Percentiles rank a stretch among this genome's conserved stretches.
These are phyloP conservation scores for Paracamarosporium sp. DNA, from an alignment of 2,329 filamentous ascomycete species.

Conservation along the genomic window DNA sequence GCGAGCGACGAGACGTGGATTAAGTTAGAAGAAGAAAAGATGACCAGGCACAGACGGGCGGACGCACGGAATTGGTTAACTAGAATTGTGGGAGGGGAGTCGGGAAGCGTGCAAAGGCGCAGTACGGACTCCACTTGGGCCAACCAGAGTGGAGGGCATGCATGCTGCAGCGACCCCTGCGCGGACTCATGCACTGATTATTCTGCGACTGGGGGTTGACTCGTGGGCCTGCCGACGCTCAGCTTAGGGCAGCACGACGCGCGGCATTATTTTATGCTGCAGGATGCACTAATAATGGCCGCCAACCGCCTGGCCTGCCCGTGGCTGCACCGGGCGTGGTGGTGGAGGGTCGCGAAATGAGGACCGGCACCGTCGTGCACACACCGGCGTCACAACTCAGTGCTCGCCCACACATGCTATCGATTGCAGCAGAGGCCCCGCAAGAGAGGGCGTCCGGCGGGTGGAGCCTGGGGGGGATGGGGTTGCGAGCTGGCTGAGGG, in stretches of 20 bases:
- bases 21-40: conserved; percentile 51
- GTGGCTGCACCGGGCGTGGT: conserved; percentile 27
- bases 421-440: neutral
- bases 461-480: conserved; percentile 14
- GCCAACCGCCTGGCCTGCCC: conserved; percentile 37
- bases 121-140: conserved; percentile 44
- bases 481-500: conserved; percentile 4
- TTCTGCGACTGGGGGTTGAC: conserved; percentile 41
- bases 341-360: conserved; percentile 40
- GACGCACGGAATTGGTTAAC: conserved; percentile 47
- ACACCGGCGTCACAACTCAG: conserved; percentile 25
- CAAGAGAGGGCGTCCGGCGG: conserved; percentile 22
- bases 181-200: conserved; percentile 42
- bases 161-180: conserved; percentile 40
- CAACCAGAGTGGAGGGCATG: conserved; percentile 40
- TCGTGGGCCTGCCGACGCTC: conserved; percentile 35
- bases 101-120: conserved; percentile 41
- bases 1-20: conserved; percentile 47
- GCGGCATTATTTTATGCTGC: conserved; percentile 47
- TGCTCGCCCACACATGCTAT: conserved; percentile 11
- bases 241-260: conserved; percentile 43
- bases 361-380: conserved; percentile 39
- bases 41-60: conserved; percentile 47
- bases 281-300: conserved; percentile 40
- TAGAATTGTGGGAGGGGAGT: conserved; percentile 33